These are phyloP conservation scores for Daedaleopsis sinensis DNA, from an alignment of 768 basidiomycete species.

Conservation along the genomic window DNA sequence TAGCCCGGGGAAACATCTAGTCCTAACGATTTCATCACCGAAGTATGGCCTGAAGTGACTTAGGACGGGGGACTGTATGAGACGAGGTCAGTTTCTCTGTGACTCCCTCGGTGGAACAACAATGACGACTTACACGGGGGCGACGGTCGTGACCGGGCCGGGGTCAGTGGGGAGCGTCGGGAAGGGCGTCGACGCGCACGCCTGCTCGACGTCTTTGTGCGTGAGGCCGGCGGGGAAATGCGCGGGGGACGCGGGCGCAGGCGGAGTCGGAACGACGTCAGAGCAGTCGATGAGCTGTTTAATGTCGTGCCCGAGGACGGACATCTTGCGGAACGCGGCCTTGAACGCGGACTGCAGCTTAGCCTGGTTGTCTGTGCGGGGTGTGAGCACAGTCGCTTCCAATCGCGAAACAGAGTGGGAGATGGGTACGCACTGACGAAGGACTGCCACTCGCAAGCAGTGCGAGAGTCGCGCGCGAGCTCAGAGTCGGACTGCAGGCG, in stretches of 20 bases:
- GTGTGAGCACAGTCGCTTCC: not conserved
- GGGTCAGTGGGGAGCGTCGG: constrained; percentile 28
- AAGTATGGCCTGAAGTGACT: not conserved
- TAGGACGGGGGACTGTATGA: constrained; percentile 15
- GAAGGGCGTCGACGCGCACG: constrained; percentile 20
- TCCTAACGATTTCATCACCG: too few species aligned
- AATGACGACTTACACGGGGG: constrained; percentile 33
- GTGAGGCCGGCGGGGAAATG: constrained; percentile 29
- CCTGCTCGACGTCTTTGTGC: constrained; percentile 29
- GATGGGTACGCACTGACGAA: constrained; percentile 26
- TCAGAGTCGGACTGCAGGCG: constrained; percentile 38
- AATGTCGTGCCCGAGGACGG: constrained; percentile 32
- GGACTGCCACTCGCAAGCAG: constrained; percentile 39
- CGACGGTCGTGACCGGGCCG: constrained; percentile 36
- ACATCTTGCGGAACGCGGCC: constrained; percentile 33
- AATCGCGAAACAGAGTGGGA: not conserved
- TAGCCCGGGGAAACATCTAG: too few species aligned
- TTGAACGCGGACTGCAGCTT: constrained; percentile 30
- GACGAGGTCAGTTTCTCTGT: not conserved
- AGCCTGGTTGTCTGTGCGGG: constrained; percentile 26
- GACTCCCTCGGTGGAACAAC: too few species aligned
- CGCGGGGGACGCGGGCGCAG: constrained; percentile 16
- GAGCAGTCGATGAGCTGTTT: constrained; percentile 22
- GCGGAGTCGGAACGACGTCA: constrained; percentile 19
- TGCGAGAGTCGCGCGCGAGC: constrained; percentile 37